Base-by-base conservation (phyloP, 2,329 filamentous ascomycete species). In the Mycosphaerelloides madeirae region DNA sequence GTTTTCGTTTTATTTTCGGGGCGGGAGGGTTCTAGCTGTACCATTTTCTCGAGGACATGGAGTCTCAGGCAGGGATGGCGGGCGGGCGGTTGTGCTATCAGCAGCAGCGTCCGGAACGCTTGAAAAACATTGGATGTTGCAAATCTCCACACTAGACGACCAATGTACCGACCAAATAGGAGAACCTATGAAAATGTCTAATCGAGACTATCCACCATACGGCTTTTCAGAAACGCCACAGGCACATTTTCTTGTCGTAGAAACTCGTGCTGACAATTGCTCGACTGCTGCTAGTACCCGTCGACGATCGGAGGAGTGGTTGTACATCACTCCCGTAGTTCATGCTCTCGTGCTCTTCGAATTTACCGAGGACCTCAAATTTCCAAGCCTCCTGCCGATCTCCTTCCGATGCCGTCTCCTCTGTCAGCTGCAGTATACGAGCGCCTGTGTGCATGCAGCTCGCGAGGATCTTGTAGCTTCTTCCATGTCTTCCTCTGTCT, bases 401-500 rank as follows among this genome's bases (percentile, higher is more conserved):
- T 14, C 80, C 58, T 15, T 33, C 14, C 15, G 9, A 15, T 20
- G 18, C 28, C n/a, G 28, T n/a, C 28, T 29, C 28, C 28, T 58
- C 57, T 29, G 48, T 60, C 3, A 82, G 58, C 46, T 66, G 65
- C 2, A 83, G 62, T n/a, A 97, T 68, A 42, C 83, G 78, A 8
- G 80, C 76, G 1, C 93, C 93, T 2, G 85, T 87, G 69, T 96
- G 85, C 91, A 97, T 97, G 61, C 93, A 96, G 35, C 88, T 95
- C 13, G 84, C 90, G 31, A 96, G 70, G n/a, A 94, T 68, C 34
- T 9, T 25, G 22, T 25, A 25, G 22, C 22, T 25, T 25, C 22
- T 25, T 25, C 22, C 9, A 6, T 9, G 5, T 25, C 22, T 25
- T 25, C 22, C 9, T 25, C 22, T 25, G 74, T 11, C 42, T 34